Base-by-base conservation (phyloP, 441 rosid genomes). In the Macaranga tanarius region DNA sequence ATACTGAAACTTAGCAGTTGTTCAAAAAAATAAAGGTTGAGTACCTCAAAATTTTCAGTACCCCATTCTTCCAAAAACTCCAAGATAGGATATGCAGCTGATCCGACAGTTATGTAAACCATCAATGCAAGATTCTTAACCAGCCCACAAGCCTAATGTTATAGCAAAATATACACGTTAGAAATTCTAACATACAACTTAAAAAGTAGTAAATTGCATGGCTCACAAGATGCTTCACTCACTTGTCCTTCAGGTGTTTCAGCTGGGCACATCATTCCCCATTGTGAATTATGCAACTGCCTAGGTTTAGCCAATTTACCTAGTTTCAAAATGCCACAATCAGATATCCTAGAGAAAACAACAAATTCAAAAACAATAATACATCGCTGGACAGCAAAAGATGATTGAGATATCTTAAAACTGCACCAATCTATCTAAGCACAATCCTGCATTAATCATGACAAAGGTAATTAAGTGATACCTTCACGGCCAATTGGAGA, bases 221-320 rank as follows among this genome's bases (percentile, higher is more conserved):
- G 44, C 17, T 61, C 34, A 56, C 26, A 52, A 73, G 34, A 52
- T 8, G 59, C 17, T 17, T 62, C 11, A 70, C 85, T 79, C 78
- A 95, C 98, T 86, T 93, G 97, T 78, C 99, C 99, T 87, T 93
- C 97, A 65, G 99, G 99, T 75, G 98, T 95, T 83, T 93, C 99
- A 73, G 97, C 98, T n/a, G 99, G 99, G 80, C 99, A 95, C 98
- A 95, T 93, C 98, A 95, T 93, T 79, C 98, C 99, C 99, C 99
- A 95, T 72, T 95, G 99, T 65, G 99, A 91, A 83, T 95, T 95
- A 79, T 95, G 99, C 85, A 95, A 84, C 78, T 95, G 98, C 80
- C 98, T 86, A 28, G 99, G 99, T 80, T 95, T 95, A 26, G 99
- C 98, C 91, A 95, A 84, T 83, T 95, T 93, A 57, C 97, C 99